Conservation (phyloP, 371 early-diverging fungal genomes). For the Blastocladiella emersonii region DNA sequence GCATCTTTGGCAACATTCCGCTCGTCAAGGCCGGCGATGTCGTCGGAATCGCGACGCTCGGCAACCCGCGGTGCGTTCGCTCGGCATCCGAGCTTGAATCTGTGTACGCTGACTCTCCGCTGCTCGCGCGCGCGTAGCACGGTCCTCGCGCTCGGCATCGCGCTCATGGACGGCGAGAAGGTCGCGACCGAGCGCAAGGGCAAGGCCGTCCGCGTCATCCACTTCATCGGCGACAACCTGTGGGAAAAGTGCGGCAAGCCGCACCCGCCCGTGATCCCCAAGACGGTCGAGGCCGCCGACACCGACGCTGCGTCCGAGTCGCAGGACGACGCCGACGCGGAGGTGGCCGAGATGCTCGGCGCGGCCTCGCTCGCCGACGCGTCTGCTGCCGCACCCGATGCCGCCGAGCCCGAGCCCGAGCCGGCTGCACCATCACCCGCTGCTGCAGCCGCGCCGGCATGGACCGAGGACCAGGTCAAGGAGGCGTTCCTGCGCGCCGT, state of each 20-base stretch:
- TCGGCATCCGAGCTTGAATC: neutral
- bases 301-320: no score
- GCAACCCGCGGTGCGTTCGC: neutral
- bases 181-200: neutral
- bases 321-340: neutral
- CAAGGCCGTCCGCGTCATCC: neutral
- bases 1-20: neutral
- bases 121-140: neutral
- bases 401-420: no score
- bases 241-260: neutral
- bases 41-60: neutral
- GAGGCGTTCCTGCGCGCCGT: neutral
- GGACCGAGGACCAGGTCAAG: neutral
- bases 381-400: no score
- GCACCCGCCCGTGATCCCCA: neutral
- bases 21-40: neutral
- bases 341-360: no score
- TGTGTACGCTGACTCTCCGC: neutral
- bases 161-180: neutral
- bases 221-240: neutral
- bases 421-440: no score
- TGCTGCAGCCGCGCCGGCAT: no score
- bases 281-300: no score
- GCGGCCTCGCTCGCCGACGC: no score
- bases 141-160: neutral